Evolutionary conservation across 2,329 filamentous ascomycete species (phyloP), one percentile per base, ranked within the genome.

Genomic region (Endoconidiophora laricicola): DNA sequence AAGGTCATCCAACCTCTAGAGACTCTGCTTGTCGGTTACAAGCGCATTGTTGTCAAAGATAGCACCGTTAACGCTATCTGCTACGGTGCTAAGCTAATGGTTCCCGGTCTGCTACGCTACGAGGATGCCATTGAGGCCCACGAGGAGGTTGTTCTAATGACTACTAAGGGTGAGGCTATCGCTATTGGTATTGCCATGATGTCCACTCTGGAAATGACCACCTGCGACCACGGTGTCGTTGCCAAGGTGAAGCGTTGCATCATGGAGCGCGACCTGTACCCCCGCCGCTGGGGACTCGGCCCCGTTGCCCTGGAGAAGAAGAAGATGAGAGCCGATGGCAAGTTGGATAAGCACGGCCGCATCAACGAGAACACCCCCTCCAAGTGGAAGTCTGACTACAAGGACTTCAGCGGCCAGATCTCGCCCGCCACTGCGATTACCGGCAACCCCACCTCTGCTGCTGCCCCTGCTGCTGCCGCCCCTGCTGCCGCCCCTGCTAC

Each of bases 181-280:
- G 91, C 91, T 53, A 78, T 98, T 55, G 91, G 84, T 60, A 94
- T 95, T 60, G 87, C 91, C 16, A 86, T 94, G 66, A 98, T 98
- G 91, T 94, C 87, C 38, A 94, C 88, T 2, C 87, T 95, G 45
- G 91, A 96, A 70, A 85, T 98, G 68, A 86, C 86, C 26, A 90
- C 87, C 33, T 96, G 91, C 68, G 88, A 96, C 63, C 91, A 98
- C 68, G 91, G 91, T 60, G 87, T 95, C 53, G 90, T 96, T 53
- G 91, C 91, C 59, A 96, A 95, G 75, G 86, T 98, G 65, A 98
- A 98, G 81, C 83, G 91, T 60, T 94, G 88, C 68, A 98, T 98
- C 67, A 98, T 98, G 91, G 91, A 98, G 75, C 85, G 91, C 60
- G 91, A 96, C 65, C 75, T 96, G 53, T 98, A 98, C 76, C 91